Base-by-base conservation (phyloP, 805 yeast species). In the Zygotorulaspora florentina region DNA sequence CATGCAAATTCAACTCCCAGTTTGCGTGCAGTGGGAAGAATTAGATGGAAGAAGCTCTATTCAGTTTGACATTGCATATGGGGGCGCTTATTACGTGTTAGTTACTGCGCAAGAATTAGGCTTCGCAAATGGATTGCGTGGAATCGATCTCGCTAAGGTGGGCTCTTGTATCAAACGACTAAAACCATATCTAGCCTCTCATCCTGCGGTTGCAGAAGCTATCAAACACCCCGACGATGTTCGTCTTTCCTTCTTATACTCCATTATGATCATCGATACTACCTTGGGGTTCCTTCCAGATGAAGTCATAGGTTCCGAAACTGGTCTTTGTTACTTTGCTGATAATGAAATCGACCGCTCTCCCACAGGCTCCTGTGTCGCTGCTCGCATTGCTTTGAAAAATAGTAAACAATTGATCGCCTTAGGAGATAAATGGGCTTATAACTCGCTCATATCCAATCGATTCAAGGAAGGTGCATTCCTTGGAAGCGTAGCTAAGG, bases 261-360 rank as follows among this genome's bases (percentile, higher is more conserved):
- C 39, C 6, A 20, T 36, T 10, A 36, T 36, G 39, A 16, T 36
- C 11, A 25, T 17, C 4, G 42, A 39, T 15, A 29, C 11, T 16
- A 16, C 11, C 11, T 15, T 16, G 9, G 42, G 42, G 13, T 39
- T 18, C 26, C 35, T 17, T 27, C 42, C 42, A 25, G 42, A 18
- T 10, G 16, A 8, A 6, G 37, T 18, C 18, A 8, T 16, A 3
- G 25, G 42, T 26, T 9, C 20, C 8, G 42, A 39, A 29, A 28
- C 42, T 3, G 42, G 42, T 8, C 33, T 39, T 11, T 39, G 42
- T 9, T 39, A 25, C 15, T 39, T 39, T 39, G 42, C 42, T 23
- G 35, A 39, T 39, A 39, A 39, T 27, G 42, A 39, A 39, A 10
- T 39, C 3, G 42, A 39, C 25, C 42, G 42, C 10, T 39, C 42